Evolutionary conservation across 768 basidiomycete genomes (phyloP), one percentile per base, ranked within the genome.

Genomic region (Amanita fuliginea): DNA sequence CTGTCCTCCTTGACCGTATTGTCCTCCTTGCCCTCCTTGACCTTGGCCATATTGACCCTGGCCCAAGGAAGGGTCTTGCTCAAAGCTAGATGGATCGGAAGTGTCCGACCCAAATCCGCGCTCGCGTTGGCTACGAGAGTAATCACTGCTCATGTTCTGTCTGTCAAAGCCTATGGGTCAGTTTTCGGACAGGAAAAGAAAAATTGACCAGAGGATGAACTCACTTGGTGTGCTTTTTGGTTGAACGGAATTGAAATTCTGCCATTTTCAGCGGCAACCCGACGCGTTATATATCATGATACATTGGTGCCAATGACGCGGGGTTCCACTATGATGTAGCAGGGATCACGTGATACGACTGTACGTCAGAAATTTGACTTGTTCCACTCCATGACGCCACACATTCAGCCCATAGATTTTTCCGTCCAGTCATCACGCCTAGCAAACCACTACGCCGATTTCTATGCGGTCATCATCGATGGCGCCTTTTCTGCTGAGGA

Each of bases 381-480:
- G 14, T 14, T 34, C 28, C 3, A 16, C 33, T 8, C 39, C 42
- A 42, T 51, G 49, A 41, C 49, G 33, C 49, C 49, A 44, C 30
- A 32, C 49, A 34, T 44, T 7, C 33, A 26, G 8, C 49, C n/a
- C 14, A 57, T 63, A 41, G 62, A 68, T 54, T 64, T 69, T 46
- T 54, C 65, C 6, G 42, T 39, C 7, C 22, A 57, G 10, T 67
- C 69, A 1, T 32, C 57, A 1, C 32, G 41, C 3, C 49, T 71
- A 14, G 55, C 56, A 33, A 50, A 45, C 2, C 49, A 59, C 30
- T 72, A 69, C 53, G 52, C 56, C 4, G 59, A 59, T 28, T 61
- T 62, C 42, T 72, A 66, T 47, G 68, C 70, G 14, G 59, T 60
- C 32, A 51, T 73, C 28, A 46, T 73, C 11, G 70, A 72, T 59